A percentile compares a stretch with the other conserved stretches of the same genome.
phyloP scores from a whole-genome alignment of 306 rosid species.

The Quercus cerris region DNA sequence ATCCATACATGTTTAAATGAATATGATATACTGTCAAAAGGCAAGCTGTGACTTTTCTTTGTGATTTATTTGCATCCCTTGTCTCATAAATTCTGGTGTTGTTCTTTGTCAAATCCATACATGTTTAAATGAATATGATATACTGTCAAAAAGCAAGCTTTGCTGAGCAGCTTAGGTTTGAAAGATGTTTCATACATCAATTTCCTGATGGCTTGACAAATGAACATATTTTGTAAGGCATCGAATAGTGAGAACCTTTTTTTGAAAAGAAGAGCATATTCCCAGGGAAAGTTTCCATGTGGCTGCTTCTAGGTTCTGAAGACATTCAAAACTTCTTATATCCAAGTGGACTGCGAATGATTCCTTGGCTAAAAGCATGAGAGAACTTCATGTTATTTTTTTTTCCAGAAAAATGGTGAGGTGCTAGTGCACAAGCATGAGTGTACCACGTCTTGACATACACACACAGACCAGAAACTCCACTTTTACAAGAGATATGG shows the following conservation, averaged over 20 bases:
- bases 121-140: constrained; percentile 5
- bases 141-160: constrained; percentile 13
- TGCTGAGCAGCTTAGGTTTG: constrained; percentile 9
- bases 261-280: not conserved
- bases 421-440: not conserved
- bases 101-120: not conserved
- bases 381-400: not conserved
- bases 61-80: not conserved
- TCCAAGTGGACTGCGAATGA: not conserved
- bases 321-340: not conserved
- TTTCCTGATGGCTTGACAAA: constrained; percentile 15
- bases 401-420: not conserved
- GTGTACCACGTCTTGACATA: too few species aligned
- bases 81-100: not conserved
- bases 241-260: not conserved
- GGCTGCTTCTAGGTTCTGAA: not conserved
- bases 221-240: constrained; percentile 11
- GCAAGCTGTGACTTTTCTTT: constrained; percentile 3
- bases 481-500: not conserved
- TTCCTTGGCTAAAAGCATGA: not conserved
- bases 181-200: constrained; percentile 7
- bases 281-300: not conserved
- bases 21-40: constrained; percentile 16
- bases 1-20: not conserved
- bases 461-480: not conserved